Conservation (phyloP, 2,329 filamentous ascomycete species). For the Ophiostoma fasciatum region DNA sequence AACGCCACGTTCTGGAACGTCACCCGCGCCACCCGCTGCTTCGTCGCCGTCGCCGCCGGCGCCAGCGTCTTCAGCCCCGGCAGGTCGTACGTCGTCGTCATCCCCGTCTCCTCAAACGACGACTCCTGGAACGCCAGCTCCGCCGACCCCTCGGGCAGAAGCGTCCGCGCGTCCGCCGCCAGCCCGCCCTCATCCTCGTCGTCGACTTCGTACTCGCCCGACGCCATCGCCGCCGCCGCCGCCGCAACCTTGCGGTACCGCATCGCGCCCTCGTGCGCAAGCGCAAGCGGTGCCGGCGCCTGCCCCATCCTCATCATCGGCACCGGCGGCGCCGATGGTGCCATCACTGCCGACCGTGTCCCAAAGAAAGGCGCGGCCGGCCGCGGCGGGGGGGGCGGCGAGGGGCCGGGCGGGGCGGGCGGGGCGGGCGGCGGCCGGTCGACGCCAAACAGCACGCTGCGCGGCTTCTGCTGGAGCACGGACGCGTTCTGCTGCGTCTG, state of each 20-base stretch:
- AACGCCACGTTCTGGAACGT: slow-evolving; percentile 32
- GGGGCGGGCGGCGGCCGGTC: not conserved
- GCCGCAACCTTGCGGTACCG: no score
- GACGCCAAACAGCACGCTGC: slow-evolving; percentile 22
- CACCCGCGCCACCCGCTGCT: slow-evolving; percentile 45
- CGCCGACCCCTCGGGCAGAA: slow-evolving; percentile 13
- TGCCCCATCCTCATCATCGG: no score
- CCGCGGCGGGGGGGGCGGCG: not conserved
- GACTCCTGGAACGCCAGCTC: slow-evolving; percentile 35
- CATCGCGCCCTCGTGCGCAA: no score
- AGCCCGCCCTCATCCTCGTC: slow-evolving; percentile 8
- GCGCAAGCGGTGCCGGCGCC: no score
- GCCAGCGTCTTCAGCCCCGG: slow-evolving; percentile 40
- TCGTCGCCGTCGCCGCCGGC: slow-evolving; percentile 12
- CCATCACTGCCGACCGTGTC: no score
- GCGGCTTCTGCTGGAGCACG: slow-evolving; percentile 15
- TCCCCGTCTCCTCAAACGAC: slow-evolving; percentile 40
- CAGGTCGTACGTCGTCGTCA: slow-evolving; percentile 47
- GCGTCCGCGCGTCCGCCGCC: slow-evolving; percentile 12
- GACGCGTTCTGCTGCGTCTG: slow-evolving; percentile 14
- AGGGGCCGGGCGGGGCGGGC: not conserved
- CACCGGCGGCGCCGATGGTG: no score
- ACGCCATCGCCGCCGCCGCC: no score
- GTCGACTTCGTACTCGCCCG: not conserved
- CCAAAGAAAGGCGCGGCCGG: no score